phyloP scores from a whole-genome alignment of 768 basidiomycete species.

The Russula brevipes region DNA sequence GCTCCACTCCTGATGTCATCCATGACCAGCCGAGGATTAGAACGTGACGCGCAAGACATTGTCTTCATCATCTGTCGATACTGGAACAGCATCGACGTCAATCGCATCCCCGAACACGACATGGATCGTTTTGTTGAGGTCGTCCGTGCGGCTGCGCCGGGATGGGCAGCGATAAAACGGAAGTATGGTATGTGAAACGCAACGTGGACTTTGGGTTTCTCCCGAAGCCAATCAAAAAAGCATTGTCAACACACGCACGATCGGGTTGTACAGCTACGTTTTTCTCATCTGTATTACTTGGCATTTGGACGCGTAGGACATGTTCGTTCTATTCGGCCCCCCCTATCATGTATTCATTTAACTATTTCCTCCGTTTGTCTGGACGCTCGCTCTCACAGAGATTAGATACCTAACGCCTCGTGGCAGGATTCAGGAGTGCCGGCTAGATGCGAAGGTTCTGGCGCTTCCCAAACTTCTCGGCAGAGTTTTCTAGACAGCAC shows the following conservation, averaged over 20 bases:
- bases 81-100: conserved; percentile 81
- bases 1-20: conserved; percentile 18
- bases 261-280: conserved; percentile 9
- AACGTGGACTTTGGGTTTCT: conserved; percentile 10
- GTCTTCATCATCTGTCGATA: conserved; percentile 62
- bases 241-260: conserved; percentile 10
- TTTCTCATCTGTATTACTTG: conserved; percentile 6
- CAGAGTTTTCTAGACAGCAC: conserved; percentile 16
- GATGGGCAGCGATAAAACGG: conserved; percentile 69
- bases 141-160: conserved; percentile 56
- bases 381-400: not conserved
- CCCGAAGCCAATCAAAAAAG: conserved; percentile 14
- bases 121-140: conserved; percentile 70
- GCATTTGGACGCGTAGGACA: conserved; percentile 12
- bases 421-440: conserved; percentile 5
- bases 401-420: conserved; percentile 10
- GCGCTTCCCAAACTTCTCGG: conserved; percentile 12
- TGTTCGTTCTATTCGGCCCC: conserved; percentile 7
- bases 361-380: conserved; percentile 2
- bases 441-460: conserved; percentile 12
- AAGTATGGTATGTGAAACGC: conserved; percentile 57
- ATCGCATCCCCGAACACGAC: conserved; percentile 79
- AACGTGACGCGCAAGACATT: conserved; percentile 76
- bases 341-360: conserved; percentile 9
- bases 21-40: conserved; percentile 51